Percentiles rank a stretch among this genome's conserved stretches.
Evolutionary conservation across 768 basidiomycete genomes (phyloP).

Genomic region (Lactarius evosmus): DNA sequence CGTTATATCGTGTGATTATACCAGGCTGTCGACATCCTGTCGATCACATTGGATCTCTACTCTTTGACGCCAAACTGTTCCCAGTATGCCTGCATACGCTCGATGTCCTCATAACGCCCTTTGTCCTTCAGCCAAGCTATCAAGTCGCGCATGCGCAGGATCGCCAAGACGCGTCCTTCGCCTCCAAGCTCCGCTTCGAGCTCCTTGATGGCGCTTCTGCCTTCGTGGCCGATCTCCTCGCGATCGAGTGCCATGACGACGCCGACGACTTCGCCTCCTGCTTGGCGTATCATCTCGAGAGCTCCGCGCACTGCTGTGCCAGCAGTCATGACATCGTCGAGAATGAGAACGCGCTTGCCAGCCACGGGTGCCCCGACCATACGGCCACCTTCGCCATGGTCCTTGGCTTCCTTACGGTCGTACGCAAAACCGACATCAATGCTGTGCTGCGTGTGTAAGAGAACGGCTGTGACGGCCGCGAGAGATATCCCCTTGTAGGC

Average conservation of each 20-base stretch:
- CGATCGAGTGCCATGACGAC: slow-evolving; percentile 85
- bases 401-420: slow-evolving; percentile 93
- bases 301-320: slow-evolving; percentile 86
- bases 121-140: slow-evolving; percentile 77
- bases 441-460: slow-evolving; percentile 62
- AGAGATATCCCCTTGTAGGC: slow-evolving; percentile 98
- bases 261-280: slow-evolving; percentile 82
- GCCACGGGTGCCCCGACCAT: slow-evolving; percentile 84
- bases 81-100: slow-evolving; percentile 74
- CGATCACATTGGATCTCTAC: slow-evolving; percentile 13
- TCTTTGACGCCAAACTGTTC: slow-evolving; percentile 64
- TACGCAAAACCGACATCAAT: slow-evolving; percentile 80
- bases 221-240: slow-evolving; percentile 76
- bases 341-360: slow-evolving; percentile 78
- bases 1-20: not conserved
- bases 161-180: slow-evolving; percentile 66
- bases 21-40: not conserved
- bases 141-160: slow-evolving; percentile 82
- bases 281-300: slow-evolving; percentile 63
- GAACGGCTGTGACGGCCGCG: slow-evolving; percentile 77
- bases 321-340: slow-evolving; percentile 96
- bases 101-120: slow-evolving; percentile 60
- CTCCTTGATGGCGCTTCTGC: slow-evolving; percentile 76
- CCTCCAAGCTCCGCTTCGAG: slow-evolving; percentile 72
- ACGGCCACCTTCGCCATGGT: slow-evolving; percentile 92